Evolutionary conservation across 345 rosid species (phyloP).

Genomic region (Raphanus raphanistrum): DNA sequence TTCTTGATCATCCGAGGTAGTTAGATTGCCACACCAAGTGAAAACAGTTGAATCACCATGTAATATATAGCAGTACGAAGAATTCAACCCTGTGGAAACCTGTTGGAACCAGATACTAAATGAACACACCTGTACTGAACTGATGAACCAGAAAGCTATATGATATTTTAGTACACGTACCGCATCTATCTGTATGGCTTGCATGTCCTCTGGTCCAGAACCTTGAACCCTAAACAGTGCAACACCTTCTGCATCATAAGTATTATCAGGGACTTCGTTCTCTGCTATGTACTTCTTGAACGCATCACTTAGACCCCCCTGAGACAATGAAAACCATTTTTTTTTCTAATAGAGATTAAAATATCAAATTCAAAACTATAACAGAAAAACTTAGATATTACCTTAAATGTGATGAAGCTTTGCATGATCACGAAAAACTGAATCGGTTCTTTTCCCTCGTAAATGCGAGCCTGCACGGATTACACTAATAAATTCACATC

Average conservation of each 20-base stretch:
- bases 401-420: slow-evolving; percentile 87
- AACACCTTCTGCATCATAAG: slow-evolving; percentile 71
- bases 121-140: not conserved
- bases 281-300: slow-evolving; percentile 75
- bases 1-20: slow-evolving; percentile 74
- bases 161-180: slow-evolving; percentile 44
- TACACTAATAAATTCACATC: not conserved
- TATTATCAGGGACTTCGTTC: slow-evolving; percentile 75
- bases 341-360: not conserved
- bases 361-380: not conserved
- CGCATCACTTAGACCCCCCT: slow-evolving; percentile 93
- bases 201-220: slow-evolving; percentile 98
- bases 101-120: slow-evolving; percentile 36
- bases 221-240: slow-evolving; percentile 94
- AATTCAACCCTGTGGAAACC: slow-evolving; percentile 87
- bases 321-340: slow-evolving; percentile 15
- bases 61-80: slow-evolving; percentile 89
- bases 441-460: slow-evolving; percentile 88
- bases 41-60: slow-evolving; percentile 74
- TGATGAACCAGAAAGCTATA: slow-evolving; percentile 2
- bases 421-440: slow-evolving; percentile 90
- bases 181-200: slow-evolving; percentile 93
- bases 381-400: not conserved
- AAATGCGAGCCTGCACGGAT: slow-evolving; percentile 66
- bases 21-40: slow-evolving; percentile 90